A percentile compares a stretch with the other conserved stretches of the same genome.
phyloP scores from a whole-genome alignment of 192 early-diverging fungal genomes.

The Paraglomus brasilianum region DNA sequence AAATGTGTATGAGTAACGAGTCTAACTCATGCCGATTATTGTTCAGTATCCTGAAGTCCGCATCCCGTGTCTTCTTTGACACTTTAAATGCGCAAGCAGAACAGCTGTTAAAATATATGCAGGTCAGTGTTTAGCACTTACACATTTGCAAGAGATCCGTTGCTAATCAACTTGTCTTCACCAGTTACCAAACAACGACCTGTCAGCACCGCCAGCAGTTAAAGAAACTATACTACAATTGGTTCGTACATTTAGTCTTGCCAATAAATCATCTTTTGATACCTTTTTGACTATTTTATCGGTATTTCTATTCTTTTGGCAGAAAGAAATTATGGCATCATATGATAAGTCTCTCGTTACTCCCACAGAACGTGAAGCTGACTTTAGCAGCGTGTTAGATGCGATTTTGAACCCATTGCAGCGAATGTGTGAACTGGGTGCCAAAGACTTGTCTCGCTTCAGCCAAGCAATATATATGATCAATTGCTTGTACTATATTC shows the following conservation, averaged over 20 bases:
- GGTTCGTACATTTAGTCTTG: conserved; percentile 39
- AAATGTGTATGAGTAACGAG: not conserved
- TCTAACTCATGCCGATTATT: not conserved
- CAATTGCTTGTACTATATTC: conserved; percentile 73
- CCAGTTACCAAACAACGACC: conserved; percentile 55
- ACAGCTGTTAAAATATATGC: conserved; percentile 44
- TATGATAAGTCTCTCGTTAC: conserved; percentile 72
- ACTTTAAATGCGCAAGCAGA: conserved; percentile 51
- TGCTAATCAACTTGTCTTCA: not conserved
- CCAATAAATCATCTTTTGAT: not conserved
- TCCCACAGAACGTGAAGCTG: conserved; percentile 49
- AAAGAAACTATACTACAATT: conserved; percentile 69
- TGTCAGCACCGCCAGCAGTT: conserved; percentile 60
- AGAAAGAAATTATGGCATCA: conserved; percentile 80
- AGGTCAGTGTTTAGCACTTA: conserved; percentile 35
- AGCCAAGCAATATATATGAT: conserved; percentile 72
- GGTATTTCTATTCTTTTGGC: not conserved
- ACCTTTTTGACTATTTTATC: not conserved
- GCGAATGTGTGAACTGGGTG: conserved; percentile 65
- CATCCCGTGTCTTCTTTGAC: conserved; percentile 58
- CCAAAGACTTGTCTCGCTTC: conserved; percentile 47
- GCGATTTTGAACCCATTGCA: conserved; percentile 73
- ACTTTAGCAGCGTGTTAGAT: conserved; percentile 65
- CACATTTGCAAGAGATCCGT: not conserved
- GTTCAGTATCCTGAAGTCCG: conserved; percentile 50